Percentiles rank a stretch among this genome's conserved stretches.
Conservation (phyloP, 441 rosid genomes). For the Arabidopsis lyrata region DNA sequence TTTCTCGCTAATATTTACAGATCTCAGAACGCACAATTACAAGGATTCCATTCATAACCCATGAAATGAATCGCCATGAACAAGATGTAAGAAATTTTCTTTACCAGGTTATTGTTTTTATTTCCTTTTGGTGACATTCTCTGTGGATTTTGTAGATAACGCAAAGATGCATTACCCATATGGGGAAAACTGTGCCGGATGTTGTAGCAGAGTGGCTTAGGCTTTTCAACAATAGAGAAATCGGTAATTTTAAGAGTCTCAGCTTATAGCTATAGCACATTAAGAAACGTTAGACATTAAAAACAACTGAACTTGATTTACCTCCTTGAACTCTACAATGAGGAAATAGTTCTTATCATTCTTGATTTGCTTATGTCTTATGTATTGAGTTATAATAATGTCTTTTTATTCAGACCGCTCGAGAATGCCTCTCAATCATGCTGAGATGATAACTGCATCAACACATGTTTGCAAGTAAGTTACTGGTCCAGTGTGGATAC, state of each 20-base stretch:
- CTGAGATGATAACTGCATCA: constrained; percentile 68
- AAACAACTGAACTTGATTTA: constrained; percentile 6
- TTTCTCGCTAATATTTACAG: constrained; percentile 48
- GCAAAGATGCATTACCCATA: constrained; percentile 69
- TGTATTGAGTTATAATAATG: background rate
- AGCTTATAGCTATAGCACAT: background rate
- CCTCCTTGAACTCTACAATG: background rate
- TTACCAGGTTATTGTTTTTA: background rate
- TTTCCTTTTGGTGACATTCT: constrained; percentile 25
- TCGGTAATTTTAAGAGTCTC: constrained; percentile 56
- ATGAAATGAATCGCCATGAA: constrained; percentile 84
- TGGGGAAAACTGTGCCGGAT: constrained; percentile 70
- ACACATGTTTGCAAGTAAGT: constrained; percentile 87
- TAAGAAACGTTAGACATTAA: background rate
- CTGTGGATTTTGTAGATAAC: constrained; percentile 65
- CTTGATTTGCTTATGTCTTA: background rate
- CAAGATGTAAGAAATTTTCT: constrained; percentile 66
- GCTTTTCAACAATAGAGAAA: constrained; percentile 72
- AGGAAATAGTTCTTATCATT: background rate
- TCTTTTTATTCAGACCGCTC: constrained; percentile 63
- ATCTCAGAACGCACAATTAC: constrained; percentile 60
- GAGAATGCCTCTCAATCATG: constrained; percentile 78
- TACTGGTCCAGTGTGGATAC: background rate
- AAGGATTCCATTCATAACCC: constrained; percentile 67
- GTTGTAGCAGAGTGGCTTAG: constrained; percentile 72